These are phyloP conservation scores for Solanum paucissectum DNA, from an alignment of 257 asterid species.

Conservation along the genomic window DNA sequence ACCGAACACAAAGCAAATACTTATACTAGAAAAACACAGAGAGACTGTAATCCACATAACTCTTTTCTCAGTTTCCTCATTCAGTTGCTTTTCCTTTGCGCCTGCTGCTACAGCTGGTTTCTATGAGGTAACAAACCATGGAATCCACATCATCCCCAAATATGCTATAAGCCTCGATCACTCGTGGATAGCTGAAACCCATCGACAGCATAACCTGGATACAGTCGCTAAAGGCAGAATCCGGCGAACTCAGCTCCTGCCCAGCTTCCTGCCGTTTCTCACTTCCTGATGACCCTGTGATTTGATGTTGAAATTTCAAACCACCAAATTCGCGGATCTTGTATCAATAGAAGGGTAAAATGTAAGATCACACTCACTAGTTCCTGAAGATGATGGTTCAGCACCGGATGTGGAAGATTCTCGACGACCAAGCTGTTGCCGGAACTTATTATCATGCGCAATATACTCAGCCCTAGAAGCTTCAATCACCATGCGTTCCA, in stretches of 20 bases:
- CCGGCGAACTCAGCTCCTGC: neutral
- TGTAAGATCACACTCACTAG: conserved; percentile 49
- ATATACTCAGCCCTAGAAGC: conserved; percentile 90
- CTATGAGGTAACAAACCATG: conserved; percentile 79
- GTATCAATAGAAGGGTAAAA: neutral
- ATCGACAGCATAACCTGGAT: conserved; percentile 80
- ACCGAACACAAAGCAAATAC: neutral
- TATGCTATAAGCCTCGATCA: conserved; percentile 79
- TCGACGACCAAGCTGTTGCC: conserved; percentile 43
- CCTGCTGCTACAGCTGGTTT: conserved; percentile 59
- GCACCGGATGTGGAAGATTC: conserved; percentile 88
- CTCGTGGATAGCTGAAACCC: conserved; percentile 97
- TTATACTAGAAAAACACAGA: neutral
- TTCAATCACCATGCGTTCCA: conserved; percentile 94
- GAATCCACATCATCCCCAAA: conserved; percentile 94
- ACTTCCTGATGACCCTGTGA: conserved; percentile 58
- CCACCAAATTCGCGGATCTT: neutral
- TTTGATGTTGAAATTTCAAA: neutral
- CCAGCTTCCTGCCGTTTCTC: conserved; percentile 33
- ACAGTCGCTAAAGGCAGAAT: conserved; percentile 36
- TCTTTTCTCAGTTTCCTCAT: conserved; percentile 11
- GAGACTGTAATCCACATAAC: neutral
- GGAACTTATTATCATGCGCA: conserved; percentile 49
- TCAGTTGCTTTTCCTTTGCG: conserved; percentile 97
- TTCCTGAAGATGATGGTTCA: conserved; percentile 94